Base-by-base conservation (phyloP, 2,329 filamentous ascomycete species). In the Trichoderma sp. region DNA sequence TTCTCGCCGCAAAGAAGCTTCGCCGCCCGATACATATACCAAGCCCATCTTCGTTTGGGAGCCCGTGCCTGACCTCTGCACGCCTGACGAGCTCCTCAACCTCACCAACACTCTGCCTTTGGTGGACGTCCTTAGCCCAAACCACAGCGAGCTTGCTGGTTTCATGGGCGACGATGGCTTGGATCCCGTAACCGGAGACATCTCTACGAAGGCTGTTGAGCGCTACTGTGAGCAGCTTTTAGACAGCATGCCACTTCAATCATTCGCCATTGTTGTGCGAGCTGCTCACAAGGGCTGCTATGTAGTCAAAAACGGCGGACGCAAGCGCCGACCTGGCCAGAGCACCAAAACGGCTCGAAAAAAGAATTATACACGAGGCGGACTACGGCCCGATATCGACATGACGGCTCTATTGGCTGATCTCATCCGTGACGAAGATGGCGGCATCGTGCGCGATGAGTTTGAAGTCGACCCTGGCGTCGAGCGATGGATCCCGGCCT, bases 21-120 rank as follows among this genome's bases (percentile, higher is more conserved):
- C 76, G 15, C 73, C 80, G 0, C 73, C 75, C 5, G 79, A 81
- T 59, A 73, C 77, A 12, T 85, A 84, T 75, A 77, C 84, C 1
- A 87, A 88, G 62, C 93, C 95, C 1, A 81, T 94, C 7, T 93
- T 98, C 79, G 89, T 98, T 67, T 99, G 95, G 95, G 96, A 99
- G 80, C 96, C 96, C 1, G 93, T 98, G 1, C 96, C 96, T 1
- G 94, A 98, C 80, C 86, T 93, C 1, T 98, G 95, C 80, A 91
- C 88, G 0, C 90, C 93, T 0, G 88, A 90, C 55, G 87, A 91
- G 78, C 82, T 91, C 32, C 83, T 91, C 12, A 90, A 90, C 77
- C 89, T 86, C 79, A 91, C 88, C 64, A 90, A 91, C 74, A 87
- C 87, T 12, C 82, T 91, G 13, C 87, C 88, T 0, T 80, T 90